Evolutionary conservation across 2,329 filamentous ascomycete species (phyloP).

Genomic region (Neonectria ditissima): DNA sequence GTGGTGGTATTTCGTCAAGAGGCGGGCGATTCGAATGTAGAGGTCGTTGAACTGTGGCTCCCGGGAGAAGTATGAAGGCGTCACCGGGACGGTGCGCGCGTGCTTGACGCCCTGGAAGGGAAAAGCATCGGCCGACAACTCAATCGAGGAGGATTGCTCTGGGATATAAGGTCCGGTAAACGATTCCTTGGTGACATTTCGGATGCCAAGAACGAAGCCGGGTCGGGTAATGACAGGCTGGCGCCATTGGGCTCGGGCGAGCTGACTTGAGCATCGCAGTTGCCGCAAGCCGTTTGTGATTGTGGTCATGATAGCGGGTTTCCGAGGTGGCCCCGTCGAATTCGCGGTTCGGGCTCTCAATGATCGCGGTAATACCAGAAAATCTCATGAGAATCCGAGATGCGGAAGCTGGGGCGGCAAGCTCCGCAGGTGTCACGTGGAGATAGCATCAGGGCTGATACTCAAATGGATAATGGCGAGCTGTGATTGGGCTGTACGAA

Average conservation of each 20-base stretch:
- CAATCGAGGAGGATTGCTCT: conserved; percentile 32
- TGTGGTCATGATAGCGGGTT: conserved; percentile 50
- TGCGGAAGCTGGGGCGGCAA: conserved; percentile 23
- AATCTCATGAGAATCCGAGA: conserved; percentile 42
- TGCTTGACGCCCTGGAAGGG: conserved; percentile 55
- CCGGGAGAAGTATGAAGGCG: conserved; percentile 94
- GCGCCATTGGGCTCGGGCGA: conserved; percentile 47
- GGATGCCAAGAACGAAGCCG: conserved; percentile 43
- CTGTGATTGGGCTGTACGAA: neutral
- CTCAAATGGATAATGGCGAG: neutral
- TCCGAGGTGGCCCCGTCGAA: conserved; percentile 41
- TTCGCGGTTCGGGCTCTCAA: conserved; percentile 39
- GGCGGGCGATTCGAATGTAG: conserved; percentile 77
- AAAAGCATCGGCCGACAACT: conserved; percentile 39
- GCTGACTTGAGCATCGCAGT: conserved; percentile 50
- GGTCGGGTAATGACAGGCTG: conserved; percentile 40
- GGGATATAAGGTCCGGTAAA: conserved; percentile 19
- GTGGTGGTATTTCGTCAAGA: conserved; percentile 77
- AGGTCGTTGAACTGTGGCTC: conserved; percentile 89
- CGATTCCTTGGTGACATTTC: conserved; percentile 44
- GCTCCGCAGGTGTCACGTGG: conserved; percentile 43
- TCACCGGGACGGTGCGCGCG: conserved; percentile 83
- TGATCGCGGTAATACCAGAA: conserved; percentile 39
- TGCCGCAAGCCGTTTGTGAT: conserved; percentile 52
- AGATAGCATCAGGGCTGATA: conserved; percentile 21